A percentile compares a stretch with the other conserved stretches of the same genome.
Conservation (phyloP, 2,329 filamentous ascomycete genomes). For the Talaromyces sp. region DNA sequence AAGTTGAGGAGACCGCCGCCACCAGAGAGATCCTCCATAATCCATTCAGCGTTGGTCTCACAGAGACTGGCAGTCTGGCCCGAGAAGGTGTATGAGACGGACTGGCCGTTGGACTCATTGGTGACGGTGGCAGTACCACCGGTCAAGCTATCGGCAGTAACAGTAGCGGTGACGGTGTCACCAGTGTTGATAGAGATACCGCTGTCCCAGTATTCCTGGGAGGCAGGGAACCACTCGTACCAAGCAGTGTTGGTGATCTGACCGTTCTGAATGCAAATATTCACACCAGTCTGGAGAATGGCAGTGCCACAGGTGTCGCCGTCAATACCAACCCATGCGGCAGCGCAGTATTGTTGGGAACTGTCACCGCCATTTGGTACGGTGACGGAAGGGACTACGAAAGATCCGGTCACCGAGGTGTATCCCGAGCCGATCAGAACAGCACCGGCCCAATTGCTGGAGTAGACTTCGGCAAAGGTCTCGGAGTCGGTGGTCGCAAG, state of each 20-base stretch:
- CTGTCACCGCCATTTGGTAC: conserved; percentile 40
- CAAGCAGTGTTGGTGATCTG: conserved; percentile 52
- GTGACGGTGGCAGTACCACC: conserved; percentile 48
- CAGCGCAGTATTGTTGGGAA: conserved; percentile 36
- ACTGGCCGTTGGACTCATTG: conserved; percentile 53
- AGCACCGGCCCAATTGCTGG: conserved; percentile 59
- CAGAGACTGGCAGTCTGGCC: conserved; percentile 41
- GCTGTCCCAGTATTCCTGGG: conserved; percentile 53
- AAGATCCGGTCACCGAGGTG: conserved; percentile 42
- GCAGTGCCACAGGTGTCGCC: conserved; percentile 55
- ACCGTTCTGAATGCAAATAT: conserved; percentile 48
- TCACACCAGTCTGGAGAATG: conserved; percentile 58
- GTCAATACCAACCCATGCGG: conserved; percentile 61
- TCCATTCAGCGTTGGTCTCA: conserved; percentile 61
- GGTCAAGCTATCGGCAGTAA: conserved; percentile 40
- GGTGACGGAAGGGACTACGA: conserved; percentile 52
- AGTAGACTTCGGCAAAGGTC: conserved; percentile 38
- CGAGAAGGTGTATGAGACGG: conserved; percentile 51
- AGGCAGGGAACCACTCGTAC: conserved; percentile 59
- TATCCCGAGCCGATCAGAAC: conserved; percentile 53
- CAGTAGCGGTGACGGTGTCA: conserved; percentile 44
- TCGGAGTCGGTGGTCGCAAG: neutral
- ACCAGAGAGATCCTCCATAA: conserved; percentile 56
- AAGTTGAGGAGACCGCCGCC: conserved; percentile 42
- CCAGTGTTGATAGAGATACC: conserved; percentile 46